Base-by-base conservation (phyloP, 768 basidiomycete species). In the Lactarius hatsudake region DNA sequence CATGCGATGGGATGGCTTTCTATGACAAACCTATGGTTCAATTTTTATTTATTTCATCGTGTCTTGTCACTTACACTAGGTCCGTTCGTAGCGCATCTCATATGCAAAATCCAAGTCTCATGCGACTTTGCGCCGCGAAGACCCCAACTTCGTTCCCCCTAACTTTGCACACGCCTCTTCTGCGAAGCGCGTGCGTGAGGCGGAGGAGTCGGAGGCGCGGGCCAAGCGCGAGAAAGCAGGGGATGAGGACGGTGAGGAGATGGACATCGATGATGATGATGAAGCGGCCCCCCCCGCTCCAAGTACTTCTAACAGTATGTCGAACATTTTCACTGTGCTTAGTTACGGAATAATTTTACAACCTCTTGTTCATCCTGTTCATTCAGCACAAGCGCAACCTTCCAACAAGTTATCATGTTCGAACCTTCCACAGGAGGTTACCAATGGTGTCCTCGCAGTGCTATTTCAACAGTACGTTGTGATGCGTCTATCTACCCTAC, bases 251-350 rank as follows among this genome's bases (percentile, higher is more conserved):
- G 94, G 87, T 63, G 90, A 90, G 74, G 93, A 94, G 79, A 96
- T 96, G 89, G 94, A 96, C 79, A 93, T 94, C 73, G 94, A 95
- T 67, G 93, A 95, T 59, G 94, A 97, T 57, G 90, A 92, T 56
- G 88, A 90, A 63, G 75, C 79, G 43, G 78, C 23, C 40, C 48
- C 62, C 59, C 53, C 67, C 18, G 59, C 42, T 34, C 59, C 66
- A 59, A 76, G 72, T 67, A 76, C 78, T 71, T 64, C 66, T n/a
- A 72, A 79, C 71, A 83, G 86, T 87, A 81, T 75, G 84, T 81
- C 72, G 69, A 73, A 65, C 62, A 64, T 64, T 48, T 23, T 61
- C 60, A 54, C 55, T 45, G 43, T 32, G 45, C 53, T 36, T 54
- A 56, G 51, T 67, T 34, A 66, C 43, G 17, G 30, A 65, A 57